phyloP scores from a whole-genome alignment of 2,329 filamentous ascomycete genomes.

The Penicillium sp. region DNA sequence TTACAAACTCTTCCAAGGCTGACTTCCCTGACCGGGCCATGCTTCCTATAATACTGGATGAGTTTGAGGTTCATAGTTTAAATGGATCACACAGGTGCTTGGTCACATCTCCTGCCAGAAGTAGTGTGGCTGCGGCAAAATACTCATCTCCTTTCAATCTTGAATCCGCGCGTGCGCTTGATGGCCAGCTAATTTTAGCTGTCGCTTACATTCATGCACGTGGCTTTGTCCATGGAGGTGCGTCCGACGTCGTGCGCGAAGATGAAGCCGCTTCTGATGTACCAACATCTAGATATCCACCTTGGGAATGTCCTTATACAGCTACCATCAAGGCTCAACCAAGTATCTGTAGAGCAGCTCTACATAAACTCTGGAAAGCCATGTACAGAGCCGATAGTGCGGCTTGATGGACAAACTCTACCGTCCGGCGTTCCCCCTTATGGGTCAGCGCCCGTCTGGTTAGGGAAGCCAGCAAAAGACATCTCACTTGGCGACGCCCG shows the following conservation, averaged over 20 bases:
- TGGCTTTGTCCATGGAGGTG: constrained; percentile 37
- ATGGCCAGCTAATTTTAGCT: constrained; percentile 15
- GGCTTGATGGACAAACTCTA: constrained; percentile 28
- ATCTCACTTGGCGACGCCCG: constrained; percentile 33
- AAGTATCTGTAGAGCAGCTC: constrained; percentile 38
- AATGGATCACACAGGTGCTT: constrained; percentile 36
- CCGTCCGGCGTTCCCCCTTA: constrained; percentile 32
- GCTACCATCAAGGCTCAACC: constrained; percentile 30
- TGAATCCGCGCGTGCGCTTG: constrained; percentile 31
- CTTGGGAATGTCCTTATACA: constrained; percentile 33
- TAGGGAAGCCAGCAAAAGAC: constrained; percentile 34
- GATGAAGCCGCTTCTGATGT: neutral
- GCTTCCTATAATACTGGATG: constrained; percentile 21
- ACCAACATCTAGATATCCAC: constrained; percentile 32
- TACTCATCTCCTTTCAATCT: constrained; percentile 32
- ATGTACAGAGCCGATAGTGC: constrained; percentile 31
- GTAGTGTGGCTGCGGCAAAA: constrained; percentile 33
- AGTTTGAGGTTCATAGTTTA: constrained; percentile 33
- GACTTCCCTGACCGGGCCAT: neutral
- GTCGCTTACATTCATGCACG: constrained; percentile 32
- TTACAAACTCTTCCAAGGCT: neutral
- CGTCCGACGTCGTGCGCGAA: neutral
- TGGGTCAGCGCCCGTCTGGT: constrained; percentile 32
- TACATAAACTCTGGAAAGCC: constrained; percentile 37
- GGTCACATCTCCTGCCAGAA: constrained; percentile 28